Evolutionary conservation across 2,329 filamentous ascomycete species (phyloP).

Genomic region (Penicillium sp.): DNA sequence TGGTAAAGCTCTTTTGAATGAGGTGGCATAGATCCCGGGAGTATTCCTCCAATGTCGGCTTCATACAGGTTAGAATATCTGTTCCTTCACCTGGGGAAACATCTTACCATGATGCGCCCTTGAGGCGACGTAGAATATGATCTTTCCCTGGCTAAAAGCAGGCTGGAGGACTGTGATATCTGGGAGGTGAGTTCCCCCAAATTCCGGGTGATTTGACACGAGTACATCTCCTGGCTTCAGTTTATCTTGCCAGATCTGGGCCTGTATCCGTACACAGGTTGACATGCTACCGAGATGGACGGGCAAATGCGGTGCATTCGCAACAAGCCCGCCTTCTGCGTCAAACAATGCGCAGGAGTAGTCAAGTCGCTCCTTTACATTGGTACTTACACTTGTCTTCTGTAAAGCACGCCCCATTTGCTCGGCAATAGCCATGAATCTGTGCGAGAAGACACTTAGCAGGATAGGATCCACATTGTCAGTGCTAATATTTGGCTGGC

Average conservation of each 20-base stretch:
- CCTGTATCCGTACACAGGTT: conserved; percentile 73
- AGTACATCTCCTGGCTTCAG: conserved; percentile 74
- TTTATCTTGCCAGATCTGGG: conserved; percentile 70
- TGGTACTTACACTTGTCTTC: conserved; percentile 67
- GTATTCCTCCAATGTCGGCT: conserved; percentile 68
- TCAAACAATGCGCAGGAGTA: conserved; percentile 81
- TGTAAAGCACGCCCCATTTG: conserved; percentile 79
- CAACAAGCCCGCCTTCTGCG: conserved; percentile 67
- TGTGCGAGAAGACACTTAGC: conserved; percentile 75
- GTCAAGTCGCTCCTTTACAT: conserved; percentile 80
- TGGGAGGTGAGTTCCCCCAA: conserved; percentile 76
- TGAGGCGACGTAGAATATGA: conserved; percentile 77
- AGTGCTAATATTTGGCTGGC: conserved; percentile 32
- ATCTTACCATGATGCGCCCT: conserved; percentile 64
- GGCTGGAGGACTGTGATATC: conserved; percentile 78
- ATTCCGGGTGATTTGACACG: conserved; percentile 78
- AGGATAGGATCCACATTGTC: conserved; percentile 71
- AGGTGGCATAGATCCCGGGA: conserved; percentile 74
- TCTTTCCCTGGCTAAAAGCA: conserved; percentile 69
- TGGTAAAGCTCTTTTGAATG: conserved; percentile 66
- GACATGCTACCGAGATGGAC: conserved; percentile 80
- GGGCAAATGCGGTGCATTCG: conserved; percentile 68
- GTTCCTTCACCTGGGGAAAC: conserved; percentile 29
- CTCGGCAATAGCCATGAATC: conserved; percentile 83
- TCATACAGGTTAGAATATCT: conserved; percentile 1